Evolutionary conservation across 176 grass and related monocot species (phyloP).

Genomic region (Phragmites australis): DNA sequence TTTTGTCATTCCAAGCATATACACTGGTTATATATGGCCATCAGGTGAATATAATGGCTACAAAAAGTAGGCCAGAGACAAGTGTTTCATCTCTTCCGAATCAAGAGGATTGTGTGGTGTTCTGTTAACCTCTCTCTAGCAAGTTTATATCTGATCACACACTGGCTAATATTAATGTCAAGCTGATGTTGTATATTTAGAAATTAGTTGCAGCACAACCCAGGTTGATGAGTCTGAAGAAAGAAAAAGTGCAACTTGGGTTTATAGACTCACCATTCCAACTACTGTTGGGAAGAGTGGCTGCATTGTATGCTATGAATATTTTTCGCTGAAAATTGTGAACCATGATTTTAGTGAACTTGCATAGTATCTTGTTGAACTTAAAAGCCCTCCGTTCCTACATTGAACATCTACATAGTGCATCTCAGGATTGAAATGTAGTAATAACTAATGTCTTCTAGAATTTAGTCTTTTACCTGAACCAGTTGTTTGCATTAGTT

Average conservation of each 20-base stretch:
- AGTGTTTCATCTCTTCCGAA: neutral
- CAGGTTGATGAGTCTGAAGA: neutral
- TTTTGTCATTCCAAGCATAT: neutral
- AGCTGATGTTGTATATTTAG: neutral
- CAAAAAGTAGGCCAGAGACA: neutral
- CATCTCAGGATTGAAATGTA: neutral
- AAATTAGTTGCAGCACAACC: constrained; percentile 17
- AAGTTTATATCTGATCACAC: neutral
- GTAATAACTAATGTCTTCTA: neutral
- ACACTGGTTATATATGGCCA: neutral
- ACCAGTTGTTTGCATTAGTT: neutral
- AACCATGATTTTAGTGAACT: constrained; percentile 7
- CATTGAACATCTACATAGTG: neutral
- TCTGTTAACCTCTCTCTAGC: neutral
- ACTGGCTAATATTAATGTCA: neutral
- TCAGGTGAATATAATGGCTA: neutral
- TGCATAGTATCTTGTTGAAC: neutral
- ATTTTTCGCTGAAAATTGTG: neutral
- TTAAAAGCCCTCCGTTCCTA: neutral
- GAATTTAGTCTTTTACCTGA: neutral
- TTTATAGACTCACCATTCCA: neutral
- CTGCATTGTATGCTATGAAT: neutral
- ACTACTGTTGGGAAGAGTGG: neutral
- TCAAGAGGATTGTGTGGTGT: neutral
- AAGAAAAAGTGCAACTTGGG: neutral